These are phyloP conservation scores for Apostasia shenzhenica DNA, from an alignment of 106 monocot species.

Conservation along the genomic window DNA sequence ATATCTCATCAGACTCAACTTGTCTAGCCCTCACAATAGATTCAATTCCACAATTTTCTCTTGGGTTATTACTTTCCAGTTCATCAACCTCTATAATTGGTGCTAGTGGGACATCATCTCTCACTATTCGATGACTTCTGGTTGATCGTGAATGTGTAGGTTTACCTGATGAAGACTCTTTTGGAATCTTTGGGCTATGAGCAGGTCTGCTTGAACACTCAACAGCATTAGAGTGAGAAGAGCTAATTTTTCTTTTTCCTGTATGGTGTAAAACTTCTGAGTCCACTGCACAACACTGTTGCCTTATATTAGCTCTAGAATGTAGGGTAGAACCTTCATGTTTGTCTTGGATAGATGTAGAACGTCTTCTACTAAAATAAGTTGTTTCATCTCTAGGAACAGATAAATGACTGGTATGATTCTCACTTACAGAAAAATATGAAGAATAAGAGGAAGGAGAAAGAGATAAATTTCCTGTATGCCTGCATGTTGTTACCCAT, in stretches of 20 bases:
- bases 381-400: neutral
- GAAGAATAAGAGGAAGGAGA: neutral
- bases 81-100: slow-evolving; percentile 65
- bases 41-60: slow-evolving; percentile 1
- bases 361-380: neutral
- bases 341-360: neutral
- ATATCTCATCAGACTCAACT: slow-evolving; percentile 67
- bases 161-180: slow-evolving; percentile 11
- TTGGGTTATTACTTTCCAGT: slow-evolving; percentile 1
- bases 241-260: slow-evolving; percentile 44
- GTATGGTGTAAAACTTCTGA: slow-evolving; percentile 15
- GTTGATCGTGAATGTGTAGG: slow-evolving; percentile 17
- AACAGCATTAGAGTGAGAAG: slow-evolving; percentile 9
- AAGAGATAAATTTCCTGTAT: neutral
- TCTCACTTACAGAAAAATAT: neutral
- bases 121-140: slow-evolving; percentile 12
- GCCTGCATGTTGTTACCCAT: slow-evolving; percentile 17
- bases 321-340: slow-evolving; percentile 1
- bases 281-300: slow-evolving; percentile 2
- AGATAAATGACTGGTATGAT: slow-evolving; percentile 8
- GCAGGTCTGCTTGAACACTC: slow-evolving; percentile 44
- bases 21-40: slow-evolving; percentile 21
- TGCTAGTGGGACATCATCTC: neutral
- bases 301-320: neutral
- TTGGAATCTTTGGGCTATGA: slow-evolving; percentile 7